phyloP scores from a whole-genome alignment of 2,329 filamentous ascomycete genomes.

The Ramularia collo-cygni region DNA sequence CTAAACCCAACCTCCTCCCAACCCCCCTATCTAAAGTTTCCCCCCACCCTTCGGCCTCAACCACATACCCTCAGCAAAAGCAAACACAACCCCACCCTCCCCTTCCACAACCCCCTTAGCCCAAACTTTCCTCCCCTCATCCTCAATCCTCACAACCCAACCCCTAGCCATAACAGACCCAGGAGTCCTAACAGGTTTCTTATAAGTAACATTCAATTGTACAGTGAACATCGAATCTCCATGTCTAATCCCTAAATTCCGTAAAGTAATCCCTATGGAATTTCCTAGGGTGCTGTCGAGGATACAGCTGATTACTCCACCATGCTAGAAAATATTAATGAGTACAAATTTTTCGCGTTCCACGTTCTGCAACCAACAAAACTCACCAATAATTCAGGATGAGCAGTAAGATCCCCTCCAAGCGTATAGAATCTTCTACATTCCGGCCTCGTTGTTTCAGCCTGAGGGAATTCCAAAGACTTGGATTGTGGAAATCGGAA shows the following conservation, averaged over 20 bases:
- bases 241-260: slow-evolving; percentile 3
- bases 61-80: slow-evolving; percentile 18
- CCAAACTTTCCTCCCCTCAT: slow-evolving; percentile 17
- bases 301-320: slow-evolving; percentile 17
- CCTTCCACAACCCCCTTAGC: slow-evolving; percentile 15
- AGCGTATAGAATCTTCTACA: slow-evolving; percentile 17
- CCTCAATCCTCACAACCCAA: slow-evolving; percentile 16
- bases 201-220: slow-evolving; percentile 18
- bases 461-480: slow-evolving; percentile 3
- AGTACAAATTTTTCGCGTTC: no score
- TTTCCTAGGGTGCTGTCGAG: slow-evolving; percentile 16
- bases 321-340: slow-evolving; percentile 16
- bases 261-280: slow-evolving; percentile 11
- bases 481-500: slow-evolving; percentile 6
- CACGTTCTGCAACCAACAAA: no score
- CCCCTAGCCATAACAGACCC: slow-evolving; percentile 14
- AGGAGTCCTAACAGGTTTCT: slow-evolving; percentile 17
- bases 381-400: no score
- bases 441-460: slow-evolving; percentile 12
- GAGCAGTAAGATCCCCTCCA: slow-evolving; percentile 17
- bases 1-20: no score
- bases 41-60: slow-evolving; percentile 13
- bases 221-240: slow-evolving; percentile 15
- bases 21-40: no score
- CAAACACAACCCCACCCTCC: slow-evolving; percentile 15